Conservation (phyloP, 2,329 filamentous ascomycete species). For the Neobulgaria alba region DNA sequence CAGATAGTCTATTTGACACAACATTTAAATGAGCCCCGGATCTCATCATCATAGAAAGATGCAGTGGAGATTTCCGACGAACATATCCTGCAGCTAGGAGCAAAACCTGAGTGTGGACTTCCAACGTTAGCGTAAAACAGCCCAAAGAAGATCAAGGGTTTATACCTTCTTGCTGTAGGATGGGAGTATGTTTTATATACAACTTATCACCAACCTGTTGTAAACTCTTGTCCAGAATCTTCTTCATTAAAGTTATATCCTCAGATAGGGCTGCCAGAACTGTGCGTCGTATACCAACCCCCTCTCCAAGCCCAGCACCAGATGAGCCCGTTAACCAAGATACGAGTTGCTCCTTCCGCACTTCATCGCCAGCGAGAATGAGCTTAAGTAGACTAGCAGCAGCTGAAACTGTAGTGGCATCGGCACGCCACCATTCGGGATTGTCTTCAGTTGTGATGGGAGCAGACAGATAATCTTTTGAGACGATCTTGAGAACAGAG, state of each 20-base stretch:
- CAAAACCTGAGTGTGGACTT: slow-evolving; percentile 71
- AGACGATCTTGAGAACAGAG: slow-evolving; percentile 21
- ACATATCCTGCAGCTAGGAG: slow-evolving; percentile 72
- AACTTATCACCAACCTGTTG: slow-evolving; percentile 74
- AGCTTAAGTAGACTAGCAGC: slow-evolving; percentile 47
- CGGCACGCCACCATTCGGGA: slow-evolving; percentile 26
- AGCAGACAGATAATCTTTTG: slow-evolving; percentile 20
- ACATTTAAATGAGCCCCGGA: slow-evolving; percentile 66
- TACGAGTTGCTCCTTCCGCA: slow-evolving; percentile 45
- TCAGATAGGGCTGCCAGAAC: slow-evolving; percentile 49
- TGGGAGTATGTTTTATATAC: slow-evolving; percentile 76
- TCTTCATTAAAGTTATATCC: slow-evolving; percentile 42
- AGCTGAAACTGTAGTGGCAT: slow-evolving; percentile 40
- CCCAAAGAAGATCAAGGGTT: not conserved
- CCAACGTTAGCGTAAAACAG: slow-evolving; percentile 13
- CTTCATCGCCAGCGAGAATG: slow-evolving; percentile 39
- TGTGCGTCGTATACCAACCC: slow-evolving; percentile 58
- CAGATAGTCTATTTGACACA: slow-evolving; percentile 76
- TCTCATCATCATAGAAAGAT: slow-evolving; percentile 59
- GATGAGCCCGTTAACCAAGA: slow-evolving; percentile 58
- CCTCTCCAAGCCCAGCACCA: slow-evolving; percentile 56
- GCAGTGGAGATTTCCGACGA: slow-evolving; percentile 54
- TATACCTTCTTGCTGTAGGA: slow-evolving; percentile 79
- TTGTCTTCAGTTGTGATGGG: slow-evolving; percentile 20
- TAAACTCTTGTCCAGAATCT: slow-evolving; percentile 59